Evolutionary conservation across 1,284 basidiomycete genomes (phyloP).

Genomic region (Moniliophthora roreri): DNA sequence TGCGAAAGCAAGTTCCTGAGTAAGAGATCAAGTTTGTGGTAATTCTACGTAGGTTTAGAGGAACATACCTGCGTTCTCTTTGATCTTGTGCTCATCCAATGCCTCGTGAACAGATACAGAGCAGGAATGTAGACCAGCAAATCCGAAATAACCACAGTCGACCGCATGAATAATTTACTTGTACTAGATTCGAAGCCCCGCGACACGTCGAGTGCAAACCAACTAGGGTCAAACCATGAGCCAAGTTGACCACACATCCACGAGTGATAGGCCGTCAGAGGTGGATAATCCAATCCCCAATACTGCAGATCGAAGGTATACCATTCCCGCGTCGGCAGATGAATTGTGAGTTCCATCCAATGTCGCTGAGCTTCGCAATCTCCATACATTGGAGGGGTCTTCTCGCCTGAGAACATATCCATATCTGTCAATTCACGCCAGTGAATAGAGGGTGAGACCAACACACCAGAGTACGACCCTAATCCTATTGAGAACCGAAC

Average conservation of each 20-base stretch:
- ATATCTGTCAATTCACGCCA: slow-evolving; percentile 7
- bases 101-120: slow-evolving; percentile 56
- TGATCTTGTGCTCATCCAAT: slow-evolving; percentile 68
- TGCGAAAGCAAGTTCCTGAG: slow-evolving; percentile 70
- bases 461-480: slow-evolving; percentile 81
- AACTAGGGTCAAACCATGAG: slow-evolving; percentile 65
- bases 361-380: slow-evolving; percentile 94
- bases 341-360: slow-evolving; percentile 89
- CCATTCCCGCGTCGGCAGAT: slow-evolving; percentile 76
- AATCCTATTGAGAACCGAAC: slow-evolving; percentile 72
- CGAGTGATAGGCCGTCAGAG: slow-evolving; percentile 86
- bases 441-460: neutral
- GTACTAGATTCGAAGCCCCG: slow-evolving; percentile 73
- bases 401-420: slow-evolving; percentile 53
- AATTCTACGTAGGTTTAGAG: neutral
- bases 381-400: slow-evolving; percentile 80
- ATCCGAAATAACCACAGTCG: slow-evolving; percentile 73
- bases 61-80: slow-evolving; percentile 67
- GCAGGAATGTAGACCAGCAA: slow-evolving; percentile 76
- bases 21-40: neutral
- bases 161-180: slow-evolving; percentile 80
- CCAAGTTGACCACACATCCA: slow-evolving; percentile 66
- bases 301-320: slow-evolving; percentile 86
- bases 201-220: slow-evolving; percentile 76
- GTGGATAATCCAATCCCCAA: slow-evolving; percentile 94